Evolutionary conservation across 441 rosid species (phyloP).

Genomic region (Manihot esculenta): DNA sequence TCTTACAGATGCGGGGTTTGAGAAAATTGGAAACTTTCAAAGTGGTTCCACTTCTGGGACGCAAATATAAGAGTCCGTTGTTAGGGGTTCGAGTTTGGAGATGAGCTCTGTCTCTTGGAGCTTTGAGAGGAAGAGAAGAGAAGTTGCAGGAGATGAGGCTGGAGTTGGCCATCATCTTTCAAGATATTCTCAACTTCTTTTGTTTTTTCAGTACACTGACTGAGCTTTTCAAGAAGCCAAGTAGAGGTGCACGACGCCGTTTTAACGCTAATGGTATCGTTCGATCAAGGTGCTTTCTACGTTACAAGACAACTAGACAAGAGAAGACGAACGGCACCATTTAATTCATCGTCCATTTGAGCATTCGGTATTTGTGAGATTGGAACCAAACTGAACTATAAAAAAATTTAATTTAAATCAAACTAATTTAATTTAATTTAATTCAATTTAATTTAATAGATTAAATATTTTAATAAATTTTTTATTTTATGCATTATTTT

Average conservation of each 20-base stretch:
- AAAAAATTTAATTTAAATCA: too few species aligned
- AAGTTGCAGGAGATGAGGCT: constrained; percentile 66
- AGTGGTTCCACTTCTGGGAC: constrained; percentile 14
- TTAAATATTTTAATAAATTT: too few species aligned
- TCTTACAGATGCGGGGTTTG: constrained; percentile 18
- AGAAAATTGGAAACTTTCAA: constrained; percentile 22
- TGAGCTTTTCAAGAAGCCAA: neutral
- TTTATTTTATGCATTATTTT: too few species aligned
- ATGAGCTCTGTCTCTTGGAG: constrained; percentile 20
- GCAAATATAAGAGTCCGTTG: constrained; percentile 17
- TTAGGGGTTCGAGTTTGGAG: constrained; percentile 17
- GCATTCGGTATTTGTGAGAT: too few species aligned
- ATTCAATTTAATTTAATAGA: too few species aligned
- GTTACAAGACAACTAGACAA: neutral
- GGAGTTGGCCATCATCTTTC: constrained; percentile 38
- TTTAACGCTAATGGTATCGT: neutral
- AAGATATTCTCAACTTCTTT: neutral
- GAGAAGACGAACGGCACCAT: neutral
- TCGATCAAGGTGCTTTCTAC: neutral
- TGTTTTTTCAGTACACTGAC: neutral
- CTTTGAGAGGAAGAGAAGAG: constrained; percentile 31
- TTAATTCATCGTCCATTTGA: neutral
- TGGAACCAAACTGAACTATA: too few species aligned
- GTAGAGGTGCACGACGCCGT: neutral
- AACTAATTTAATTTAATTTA: too few species aligned